Evolutionary conservation across 2,329 filamentous ascomycete genomes (phyloP), one percentile per base, ranked within the genome.

Genomic region (Talaromyces sp.): DNA sequence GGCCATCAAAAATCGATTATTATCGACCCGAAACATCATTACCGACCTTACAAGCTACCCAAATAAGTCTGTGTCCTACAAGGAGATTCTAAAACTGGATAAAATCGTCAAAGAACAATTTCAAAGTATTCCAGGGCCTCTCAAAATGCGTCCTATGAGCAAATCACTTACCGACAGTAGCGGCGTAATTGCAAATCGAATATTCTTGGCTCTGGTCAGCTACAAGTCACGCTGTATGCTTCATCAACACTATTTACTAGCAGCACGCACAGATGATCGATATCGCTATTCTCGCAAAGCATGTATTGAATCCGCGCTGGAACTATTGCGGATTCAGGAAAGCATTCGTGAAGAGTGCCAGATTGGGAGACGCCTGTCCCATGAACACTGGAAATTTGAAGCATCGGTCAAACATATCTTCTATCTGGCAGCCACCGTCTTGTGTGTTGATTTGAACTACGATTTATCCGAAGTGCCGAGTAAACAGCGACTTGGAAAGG

Each of bases 141-240:
- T 64, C 13, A 58, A 50, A 14, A 54, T 64, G 63, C 56, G 57
- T 11, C 63, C 63, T 9, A 45, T 64, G 27, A 64, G 56, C n/a
- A 64, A 54, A 56, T 64, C 56, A 2, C 63, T 64, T 6, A 45
- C 63, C 6, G 63, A 64, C 37, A 48, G 56, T n/a, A 54, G 61
- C 5, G 60, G 59, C 27, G 56, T 64, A 3, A 60, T 60, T 50
- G 57, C 57, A 10, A 66, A 60, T 33, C 43, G 65, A 35, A 39
- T 66, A 31, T 56, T 66, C n/a, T 48, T 66, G 11, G 48, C 61
- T 2, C 31, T 66, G 19, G 33, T 62, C 10, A 60, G 57, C 31
- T 31, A 66, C 33, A 64, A 60, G 16, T 60, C 65, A 5, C 65
- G 65, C 16, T 66, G 65, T 27, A 45, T 66, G 6, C 47, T 66